Evolutionary conservation across 2,329 filamentous ascomycete species (phyloP), one percentile per base, ranked within the genome.

Genomic region (Hymenoscyphus repandus): DNA sequence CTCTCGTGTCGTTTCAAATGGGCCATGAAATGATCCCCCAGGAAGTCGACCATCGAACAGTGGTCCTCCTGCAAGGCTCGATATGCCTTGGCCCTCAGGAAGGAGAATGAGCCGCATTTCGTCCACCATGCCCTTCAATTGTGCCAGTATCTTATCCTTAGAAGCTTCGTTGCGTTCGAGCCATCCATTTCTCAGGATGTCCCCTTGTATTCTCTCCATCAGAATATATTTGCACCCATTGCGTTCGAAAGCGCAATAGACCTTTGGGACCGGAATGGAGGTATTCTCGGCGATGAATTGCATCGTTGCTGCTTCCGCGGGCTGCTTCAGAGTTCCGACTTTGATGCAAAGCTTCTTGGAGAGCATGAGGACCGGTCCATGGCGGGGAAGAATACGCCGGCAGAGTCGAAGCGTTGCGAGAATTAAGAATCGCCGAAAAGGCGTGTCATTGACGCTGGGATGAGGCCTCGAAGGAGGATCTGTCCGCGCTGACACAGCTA

Each of bases 201-300:
- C 56, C n/a, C 69, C 69, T 30, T 67, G 53, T 17, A 72, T 67
- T 48, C 65, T 65, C 58, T 70, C 64, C 68, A 72, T 73, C 39
- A 69, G 55, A 40, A 71, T 70, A 45, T 71, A 72, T 2, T 64
- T 68, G 30, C 12, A 22, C 5, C 55, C 60, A 27, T 55, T 55
- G 45, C 47, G 62, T 20, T 51, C 60, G 58, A 72, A 72, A 30
- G 68, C 61, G 54, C 66, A 71, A 31, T 62, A 50, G 6, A 71
- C 63, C 53, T 63, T 69, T 5, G 68, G 68, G 5, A 70, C 65
- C 1, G 69, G 67, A 47, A 71, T 66, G 36, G 66, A 68, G 13
- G 69, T 72, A 51, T 72, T 40, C 40, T 64, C 50, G 11, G 60
- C 58, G 41, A 72, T 56, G 47, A 69, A 70, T 45, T 53, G 59